Base-by-base conservation (phyloP, 495 filamentous ascomycete species). In the Daldinia childiae region DNA sequence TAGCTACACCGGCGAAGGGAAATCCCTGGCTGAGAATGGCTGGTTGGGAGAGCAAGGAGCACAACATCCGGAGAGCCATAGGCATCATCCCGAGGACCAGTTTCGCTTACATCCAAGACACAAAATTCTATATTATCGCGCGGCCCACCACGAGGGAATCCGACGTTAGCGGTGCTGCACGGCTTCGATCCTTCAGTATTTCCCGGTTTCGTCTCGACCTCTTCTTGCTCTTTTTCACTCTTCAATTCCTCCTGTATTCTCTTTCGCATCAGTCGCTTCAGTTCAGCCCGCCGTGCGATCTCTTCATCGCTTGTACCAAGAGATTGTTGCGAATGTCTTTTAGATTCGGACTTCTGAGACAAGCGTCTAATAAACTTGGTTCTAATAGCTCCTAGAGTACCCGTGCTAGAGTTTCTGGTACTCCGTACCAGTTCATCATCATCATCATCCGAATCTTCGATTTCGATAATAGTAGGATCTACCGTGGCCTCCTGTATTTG, bases 211-310 rank as follows among this genome's bases (percentile, higher is more conserved):
- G 21, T 67, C 21, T 73, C 24, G 9, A 39, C 30, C 64, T 66
- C 59, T n/a, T 76, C 64, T 24, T 77, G 62, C 17, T 72, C 71
- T 60, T 80, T 74, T 36, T 81, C 82, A 36, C 64, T 82, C 58
- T 80, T 81, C 32, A 87, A 72, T 59, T 87, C 85, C 43, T 86
- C 83, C 58, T 84, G 82, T 24, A 87, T 86, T 62, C 85, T 78
- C 64, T 83, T 81, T 58, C 83, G 80, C 77, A 83, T 81, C 14
- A 86, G 71, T 50, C 84, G 78, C 69, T 80, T 83, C 56, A 87
- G 64, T 66, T 87, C 85, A 34, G 82, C 84, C 58, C 85, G 79
- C 6, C 85, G 79, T 51, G 82, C 82, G 43, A 84, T 64, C 66
- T 84, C 84, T 63, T 84, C 83, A n/a, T 83, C 78, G 39, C 78